Evolutionary conservation across 2,329 filamentous ascomycete genomes (phyloP), one percentile per base, ranked within the genome.

Genomic region (Beauveria medogensis): DNA sequence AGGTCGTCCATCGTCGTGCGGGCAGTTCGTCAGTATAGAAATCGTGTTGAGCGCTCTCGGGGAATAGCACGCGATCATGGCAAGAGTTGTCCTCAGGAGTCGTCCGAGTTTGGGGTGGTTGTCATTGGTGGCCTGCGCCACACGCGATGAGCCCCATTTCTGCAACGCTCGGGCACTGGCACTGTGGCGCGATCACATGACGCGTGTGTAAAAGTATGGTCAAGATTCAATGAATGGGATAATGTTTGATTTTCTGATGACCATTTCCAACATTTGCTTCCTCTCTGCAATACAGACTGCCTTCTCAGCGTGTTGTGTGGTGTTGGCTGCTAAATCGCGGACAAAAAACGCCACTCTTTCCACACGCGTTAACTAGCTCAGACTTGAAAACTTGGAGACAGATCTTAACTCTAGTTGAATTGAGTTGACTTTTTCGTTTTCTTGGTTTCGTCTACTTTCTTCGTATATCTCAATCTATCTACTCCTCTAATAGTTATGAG

Each of bases 1-100:
- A 87, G 80, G 73, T 87, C 83, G 66, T 87, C 82, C 84, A 87
- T 87, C 61, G 69, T 75, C 40, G 20, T 6, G 28, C 6, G 40
- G 16, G 30, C 22, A 37, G 14, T 54, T 47, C 41, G 48, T 54
- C 26, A 46, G 22, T 53, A 18, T 14, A n/a, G 20, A 6, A 40
- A 26, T 37, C 40, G 48, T n/a, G 30, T 22, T 30, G 46, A 14
- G 26, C 18, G 9, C 48, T 53, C 40, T 34, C n/a, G 8, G n/a
- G n/a, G n/a, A 54, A 18, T 47, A 41, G 40, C 40, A 54, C 50
- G 40, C 50, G 50, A 59, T 46, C 57, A 59, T 46, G 57, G 22
- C 40, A 53, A 22, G 50, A 18, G 18, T 37, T 44, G 48, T 52
- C 37, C 40, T 59, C 28, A 28, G 26, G 47, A 44, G n/a, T 58